Base-by-base conservation (phyloP, 805 yeast genomes). In the Starmerella vitae region DNA sequence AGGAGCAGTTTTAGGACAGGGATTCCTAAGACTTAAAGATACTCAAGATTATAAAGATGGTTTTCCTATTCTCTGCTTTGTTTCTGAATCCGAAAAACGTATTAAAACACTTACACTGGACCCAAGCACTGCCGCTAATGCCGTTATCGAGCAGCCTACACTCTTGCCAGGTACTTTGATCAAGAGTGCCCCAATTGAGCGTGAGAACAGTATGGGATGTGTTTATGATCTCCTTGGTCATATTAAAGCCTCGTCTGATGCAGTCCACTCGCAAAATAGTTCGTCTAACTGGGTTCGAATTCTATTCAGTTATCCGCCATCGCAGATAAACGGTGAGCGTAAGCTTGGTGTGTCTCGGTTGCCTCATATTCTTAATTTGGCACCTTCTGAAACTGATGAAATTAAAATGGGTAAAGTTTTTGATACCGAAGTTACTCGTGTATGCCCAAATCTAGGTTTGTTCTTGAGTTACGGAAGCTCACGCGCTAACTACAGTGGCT, bases 151-250 rank as follows among this genome's bases (percentile, higher is more conserved):
- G 3, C 69, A 47, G 35, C 45, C 49, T 9, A 38, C 56, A 3
- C 36, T 52, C 20, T 69, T 80, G 28, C 93, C 99, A 3, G 99
- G 98, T 51, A 71, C 76, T 47, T 53, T 76, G 9, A 83, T 86
- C 8, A 84, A 80, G 42, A 80, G 85, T 5, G 60, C 77, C 21
- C 70, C 85, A 17, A 68, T 78, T 17, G 75, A 73, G 7, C 68
- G 74, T 17, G 58, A 68, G 20, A 55, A 63, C 7, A 60, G 70
- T 27, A 20, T 42, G 22, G 98, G 98, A 45, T 59, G 83, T 14
- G 58, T 68, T n/a, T 72, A 80, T 46, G 79, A 75, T 55, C 76
- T 74, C 0, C 76, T 76, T 48, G 95, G 94, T 38, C 60, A 81
- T 41, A 69, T 78, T 15, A 75, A 77, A 46, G 93, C 78, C 13